Evolutionary conservation across 495 filamentous ascomycete species (phyloP), one percentile per base, ranked within the genome.

Genomic region (Aeminium ludgeri): DNA sequence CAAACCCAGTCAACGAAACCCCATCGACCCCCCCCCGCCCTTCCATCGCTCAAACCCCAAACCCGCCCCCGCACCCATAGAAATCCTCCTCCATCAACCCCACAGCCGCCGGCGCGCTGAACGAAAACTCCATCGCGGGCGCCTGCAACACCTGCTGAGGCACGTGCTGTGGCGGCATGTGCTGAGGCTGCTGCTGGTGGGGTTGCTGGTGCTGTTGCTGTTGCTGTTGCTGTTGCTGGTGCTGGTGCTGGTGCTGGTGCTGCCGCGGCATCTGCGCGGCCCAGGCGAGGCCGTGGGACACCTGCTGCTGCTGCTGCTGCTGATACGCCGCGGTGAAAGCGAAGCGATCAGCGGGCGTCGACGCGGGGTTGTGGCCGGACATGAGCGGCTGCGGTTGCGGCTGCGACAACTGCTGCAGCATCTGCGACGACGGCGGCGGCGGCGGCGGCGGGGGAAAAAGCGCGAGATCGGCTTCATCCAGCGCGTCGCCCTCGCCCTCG

Each of bases 51-150:
- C n/a, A n/a, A n/a, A n/a, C n/a, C n/a, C n/a, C n/a, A n/a, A n/a
- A n/a, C n/a, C n/a, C n/a, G n/a, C n/a, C n/a, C n/a, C n/a, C n/a
- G n/a, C n/a, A n/a, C n/a, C n/a, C n/a, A n/a, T n/a, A n/a, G n/a
- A n/a, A n/a, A n/a, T n/a, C n/a, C n/a, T n/a, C n/a, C n/a, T n/a
- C n/a, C n/a, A n/a, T n/a, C n/a, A n/a, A n/a, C n/a, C n/a, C n/a
- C 34, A 45, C 10, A 10, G 25, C 30, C 6, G 43, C 18, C 10
- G 43, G 43, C 10, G 43, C 43, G 36, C 43, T 45, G 16, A 40
- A 6, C 2, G 43, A 15, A 20, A 33, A 30, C 43, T 23, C 29
- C 35, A 45, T 45, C n/a, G 35, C 28, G 4, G 43, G 36, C 25
- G 43, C 36, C 12, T 39, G 35, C 1, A 30, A 28, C 15, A 10